A percentile compares a stretch with the other conserved stretches of the same genome.
Conservation (phyloP, 768 basidiomycete genomes). For the Lentinula edodes region DNA sequence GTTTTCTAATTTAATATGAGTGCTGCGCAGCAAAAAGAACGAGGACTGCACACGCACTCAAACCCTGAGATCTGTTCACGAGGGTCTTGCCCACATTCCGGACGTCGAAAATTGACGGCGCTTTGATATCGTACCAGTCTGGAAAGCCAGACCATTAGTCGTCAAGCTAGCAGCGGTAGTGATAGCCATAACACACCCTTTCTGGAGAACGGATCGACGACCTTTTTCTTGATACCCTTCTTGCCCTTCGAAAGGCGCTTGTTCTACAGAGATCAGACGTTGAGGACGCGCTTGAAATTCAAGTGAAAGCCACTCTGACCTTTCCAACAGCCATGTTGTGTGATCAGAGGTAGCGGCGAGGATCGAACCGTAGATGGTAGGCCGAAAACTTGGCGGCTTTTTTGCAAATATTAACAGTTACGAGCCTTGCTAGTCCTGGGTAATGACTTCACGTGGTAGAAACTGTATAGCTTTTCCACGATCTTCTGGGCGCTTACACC, state of each 20-base stretch:
- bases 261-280: constrained; percentile 50
- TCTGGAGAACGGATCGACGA: constrained; percentile 99
- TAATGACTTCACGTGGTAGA: constrained; percentile 16
- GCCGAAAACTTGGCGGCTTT: constrained; percentile 8
- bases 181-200: constrained; percentile 58
- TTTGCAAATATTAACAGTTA: constrained; percentile 22
- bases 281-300: constrained; percentile 7
- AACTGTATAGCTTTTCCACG: constrained; percentile 4
- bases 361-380: constrained; percentile 28
- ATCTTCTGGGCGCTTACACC: not conserved
- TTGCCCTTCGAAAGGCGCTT: constrained; percentile 98
- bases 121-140: constrained; percentile 99
- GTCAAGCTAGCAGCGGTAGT: not conserved
- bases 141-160: not conserved
- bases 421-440: constrained; percentile 37
- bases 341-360: constrained; percentile 30
- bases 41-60: constrained; percentile 62
- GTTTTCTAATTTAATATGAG: constrained; percentile 61
- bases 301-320: constrained; percentile 35
- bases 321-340: constrained; percentile 85
- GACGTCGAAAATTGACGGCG: constrained; percentile 95
- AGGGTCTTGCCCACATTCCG: constrained; percentile 98
- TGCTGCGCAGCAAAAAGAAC: constrained; percentile 2
- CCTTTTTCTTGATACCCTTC: constrained; percentile 99
- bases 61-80: constrained; percentile 94